Conservation (phyloP, 192 early-diverging fungal genomes). For the Gaertneriomyces semiglobifer region DNA sequence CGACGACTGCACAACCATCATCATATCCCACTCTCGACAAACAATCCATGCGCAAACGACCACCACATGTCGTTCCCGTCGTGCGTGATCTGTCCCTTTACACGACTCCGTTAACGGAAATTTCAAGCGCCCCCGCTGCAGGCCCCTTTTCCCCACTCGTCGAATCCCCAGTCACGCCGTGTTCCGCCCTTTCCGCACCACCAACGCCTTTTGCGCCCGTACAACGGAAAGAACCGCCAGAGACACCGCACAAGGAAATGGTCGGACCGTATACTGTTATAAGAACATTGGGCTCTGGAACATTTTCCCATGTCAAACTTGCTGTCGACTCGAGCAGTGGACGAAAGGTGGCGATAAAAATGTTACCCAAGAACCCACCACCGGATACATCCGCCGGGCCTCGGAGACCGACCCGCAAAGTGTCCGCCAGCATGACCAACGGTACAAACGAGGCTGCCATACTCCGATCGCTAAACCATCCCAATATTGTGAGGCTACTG, state of each 20-base stretch:
- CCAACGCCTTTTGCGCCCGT: background rate
- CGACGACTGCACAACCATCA: too few relatives aligned
- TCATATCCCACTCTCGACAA: too few relatives aligned
- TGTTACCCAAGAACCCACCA: conserved; percentile 34
- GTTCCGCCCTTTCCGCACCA: background rate
- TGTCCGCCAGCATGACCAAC: background rate
- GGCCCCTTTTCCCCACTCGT: too few relatives aligned
- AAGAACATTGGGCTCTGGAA: conserved; percentile 50
- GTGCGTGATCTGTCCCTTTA: too few relatives aligned
- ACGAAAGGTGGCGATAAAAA: conserved; percentile 56
- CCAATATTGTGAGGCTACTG: conserved; percentile 62
- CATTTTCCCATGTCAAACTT: conserved; percentile 61
- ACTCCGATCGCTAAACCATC: conserved; percentile 57
- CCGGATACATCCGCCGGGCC: background rate
- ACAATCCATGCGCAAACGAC: too few relatives aligned
- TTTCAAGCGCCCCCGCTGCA: too few relatives aligned
- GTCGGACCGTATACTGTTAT: conserved; percentile 28
- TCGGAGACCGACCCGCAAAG: background rate
- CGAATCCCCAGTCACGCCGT: too few relatives aligned
- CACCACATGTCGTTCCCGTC: too few relatives aligned
- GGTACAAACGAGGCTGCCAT: conserved; percentile 22
- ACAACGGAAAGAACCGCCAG: background rate
- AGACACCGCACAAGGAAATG: background rate
- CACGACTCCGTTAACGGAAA: too few relatives aligned
- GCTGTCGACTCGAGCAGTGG: conserved; percentile 46